Conservation (phyloP, 148 eudicot species). For the Gaultheria prostrata region DNA sequence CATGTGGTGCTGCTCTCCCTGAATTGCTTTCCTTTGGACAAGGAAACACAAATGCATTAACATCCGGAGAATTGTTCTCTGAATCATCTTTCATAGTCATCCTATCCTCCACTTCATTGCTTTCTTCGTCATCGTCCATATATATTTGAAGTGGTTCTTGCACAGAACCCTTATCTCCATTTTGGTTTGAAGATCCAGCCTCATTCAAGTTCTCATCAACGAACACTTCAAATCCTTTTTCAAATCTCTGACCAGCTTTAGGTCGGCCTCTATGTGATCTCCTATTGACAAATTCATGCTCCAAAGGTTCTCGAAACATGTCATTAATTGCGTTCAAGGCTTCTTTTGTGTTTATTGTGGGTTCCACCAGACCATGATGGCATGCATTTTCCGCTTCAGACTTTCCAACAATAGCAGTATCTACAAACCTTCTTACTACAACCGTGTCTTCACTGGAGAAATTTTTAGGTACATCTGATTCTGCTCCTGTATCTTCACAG, state of each 20-base stretch:
- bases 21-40: constrained; percentile 45
- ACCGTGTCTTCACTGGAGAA: constrained; percentile 59
- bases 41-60: constrained; percentile 48
- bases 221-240: constrained; percentile 57
- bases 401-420: constrained; percentile 70
- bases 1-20: constrained; percentile 33
- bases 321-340: constrained; percentile 80
- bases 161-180: constrained; percentile 12
- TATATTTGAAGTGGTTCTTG: constrained; percentile 67
- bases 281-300: constrained; percentile 45
- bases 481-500: constrained; percentile 20
- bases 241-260: constrained; percentile 33
- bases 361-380: constrained; percentile 95
- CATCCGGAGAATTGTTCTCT: constrained; percentile 19
- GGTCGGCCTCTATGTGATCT: constrained; percentile 35
- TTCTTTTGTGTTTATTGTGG: constrained; percentile 86
- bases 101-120: constrained; percentile 24
- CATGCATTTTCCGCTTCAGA: constrained; percentile 80
- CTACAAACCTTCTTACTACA: constrained; percentile 69
- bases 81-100: constrained; percentile 28
- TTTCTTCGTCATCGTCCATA: constrained; percentile 51
- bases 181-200: constrained; percentile 31
- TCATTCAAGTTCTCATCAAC: constrained; percentile 50
- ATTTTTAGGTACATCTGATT: constrained; percentile 29
- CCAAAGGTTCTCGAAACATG: constrained; percentile 92